phyloP scores from a whole-genome alignment of 2,329 filamentous ascomycete species.

The Neoarthrinium moseri region DNA sequence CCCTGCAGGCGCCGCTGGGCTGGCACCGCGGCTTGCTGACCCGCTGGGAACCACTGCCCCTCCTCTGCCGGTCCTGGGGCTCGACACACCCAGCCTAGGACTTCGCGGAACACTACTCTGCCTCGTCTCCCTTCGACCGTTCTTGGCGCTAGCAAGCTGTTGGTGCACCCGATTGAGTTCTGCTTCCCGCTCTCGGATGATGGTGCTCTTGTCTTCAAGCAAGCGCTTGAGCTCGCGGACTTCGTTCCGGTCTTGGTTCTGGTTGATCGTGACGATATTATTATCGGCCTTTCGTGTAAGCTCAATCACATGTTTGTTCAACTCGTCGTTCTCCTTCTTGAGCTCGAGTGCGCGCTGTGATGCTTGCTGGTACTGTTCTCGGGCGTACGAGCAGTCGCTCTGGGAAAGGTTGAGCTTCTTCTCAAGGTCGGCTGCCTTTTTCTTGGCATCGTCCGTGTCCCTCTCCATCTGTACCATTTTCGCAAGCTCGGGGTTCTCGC shows the following conservation, averaged over 20 bases:
- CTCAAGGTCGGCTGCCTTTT: slow-evolving; percentile 37
- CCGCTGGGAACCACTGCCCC: slow-evolving; percentile 29
- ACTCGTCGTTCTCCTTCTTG: slow-evolving; percentile 42
- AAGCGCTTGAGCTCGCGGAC: slow-evolving; percentile 32
- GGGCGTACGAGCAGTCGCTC: slow-evolving; percentile 55
- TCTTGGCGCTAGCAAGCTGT: slow-evolving; percentile 47
- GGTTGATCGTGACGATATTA: slow-evolving; percentile 46
- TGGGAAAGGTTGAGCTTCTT: slow-evolving; percentile 34
- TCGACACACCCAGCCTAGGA: slow-evolving; percentile 51
- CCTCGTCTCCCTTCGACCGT: slow-evolving; percentile 53
- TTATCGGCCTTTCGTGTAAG: slow-evolving; percentile 41
- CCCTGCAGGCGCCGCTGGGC: slow-evolving; percentile 38
- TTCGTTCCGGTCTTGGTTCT: slow-evolving; percentile 40
- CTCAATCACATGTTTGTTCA: slow-evolving; percentile 39
- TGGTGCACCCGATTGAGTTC: slow-evolving; percentile 48
- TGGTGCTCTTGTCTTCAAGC: slow-evolving; percentile 38
- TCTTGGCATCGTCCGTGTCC: slow-evolving; percentile 36
- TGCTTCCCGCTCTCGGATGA: slow-evolving; percentile 48
- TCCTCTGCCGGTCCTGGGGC: slow-evolving; percentile 37
- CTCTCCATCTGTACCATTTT: slow-evolving; percentile 40
- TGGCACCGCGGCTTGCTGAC: slow-evolving; percentile 45
- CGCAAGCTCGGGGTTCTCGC: slow-evolving; percentile 34
- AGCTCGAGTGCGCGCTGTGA: slow-evolving; percentile 47
- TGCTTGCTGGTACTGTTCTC: slow-evolving; percentile 58
- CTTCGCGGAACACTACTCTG: slow-evolving; percentile 57